A percentile compares a stretch with the other conserved stretches of the same genome.
Evolutionary conservation across 176 grass and related monocot species (phyloP).

Genomic region (Eremochloa ophiuroides): DNA sequence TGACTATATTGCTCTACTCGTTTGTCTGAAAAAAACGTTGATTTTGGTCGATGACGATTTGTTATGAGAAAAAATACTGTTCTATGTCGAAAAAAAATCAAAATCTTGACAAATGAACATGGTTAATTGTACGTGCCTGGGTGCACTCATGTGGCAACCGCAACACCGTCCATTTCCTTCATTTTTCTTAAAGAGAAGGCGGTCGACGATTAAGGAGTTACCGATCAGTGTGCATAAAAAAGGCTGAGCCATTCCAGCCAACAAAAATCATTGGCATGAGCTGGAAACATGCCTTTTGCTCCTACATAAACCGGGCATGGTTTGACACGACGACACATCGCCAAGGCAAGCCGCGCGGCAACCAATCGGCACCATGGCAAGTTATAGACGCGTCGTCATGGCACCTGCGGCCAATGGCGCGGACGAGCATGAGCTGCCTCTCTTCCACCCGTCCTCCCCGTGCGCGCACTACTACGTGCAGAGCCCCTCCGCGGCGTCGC

Average conservation of each 20-base stretch:
- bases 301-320: slow-evolving; percentile 4
- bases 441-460: slow-evolving; percentile 75
- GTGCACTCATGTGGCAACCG: too few species aligned
- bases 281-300: not conserved
- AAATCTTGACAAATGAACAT: too few species aligned
- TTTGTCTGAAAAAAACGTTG: too few species aligned
- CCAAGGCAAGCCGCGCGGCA: not conserved
- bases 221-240: not conserved
- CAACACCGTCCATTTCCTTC: not conserved
- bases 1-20: too few species aligned
- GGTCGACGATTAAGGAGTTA: not conserved
- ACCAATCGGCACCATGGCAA: not conserved
- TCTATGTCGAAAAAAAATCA: too few species aligned
- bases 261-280: not conserved
- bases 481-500: slow-evolving; percentile 82
- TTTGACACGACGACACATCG: not conserved
- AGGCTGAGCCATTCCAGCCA: not conserved
- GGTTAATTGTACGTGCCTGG: too few species aligned
- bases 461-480: slow-evolving; percentile 84
- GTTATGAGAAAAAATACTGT: too few species aligned
- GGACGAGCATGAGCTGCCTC: slow-evolving; percentile 58
- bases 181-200: not conserved
- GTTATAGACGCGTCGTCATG: slow-evolving; percentile 1
- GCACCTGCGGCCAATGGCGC: not conserved
- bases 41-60: too few species aligned